These are phyloP conservation scores for Russula virescens DNA, from an alignment of 768 basidiomycete genomes.

Conservation along the genomic window DNA sequence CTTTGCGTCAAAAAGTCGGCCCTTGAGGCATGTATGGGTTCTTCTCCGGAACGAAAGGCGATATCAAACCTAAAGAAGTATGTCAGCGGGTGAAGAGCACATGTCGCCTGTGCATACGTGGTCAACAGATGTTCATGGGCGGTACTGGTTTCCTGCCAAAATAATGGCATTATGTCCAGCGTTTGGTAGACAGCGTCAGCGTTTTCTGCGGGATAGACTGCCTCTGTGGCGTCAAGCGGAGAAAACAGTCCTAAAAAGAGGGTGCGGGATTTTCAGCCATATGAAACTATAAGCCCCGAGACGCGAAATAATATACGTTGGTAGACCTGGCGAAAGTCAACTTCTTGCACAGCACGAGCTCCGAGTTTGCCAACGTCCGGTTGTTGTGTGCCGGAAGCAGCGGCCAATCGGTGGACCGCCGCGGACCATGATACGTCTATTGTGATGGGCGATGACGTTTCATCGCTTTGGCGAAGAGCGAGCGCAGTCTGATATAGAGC, in stretches of 20 bases:
- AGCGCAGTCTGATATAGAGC: constrained; percentile 17
- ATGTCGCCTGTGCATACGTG: constrained; percentile 37
- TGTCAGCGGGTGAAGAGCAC: background rate
- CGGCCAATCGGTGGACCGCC: constrained; percentile 4
- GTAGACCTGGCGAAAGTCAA: constrained; percentile 50
- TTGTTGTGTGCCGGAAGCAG: background rate
- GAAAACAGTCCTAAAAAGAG: constrained; percentile 25
- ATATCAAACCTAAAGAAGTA: constrained; percentile 52
- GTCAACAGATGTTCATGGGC: constrained; percentile 54
- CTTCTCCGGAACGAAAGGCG: constrained; percentile 47
- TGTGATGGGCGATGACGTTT: background rate
- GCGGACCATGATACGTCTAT: constrained; percentile 10
- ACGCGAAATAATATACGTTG: constrained; percentile 39
- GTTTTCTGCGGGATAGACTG: constrained; percentile 28
- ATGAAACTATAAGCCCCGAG: background rate
- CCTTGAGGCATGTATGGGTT: constrained; percentile 38
- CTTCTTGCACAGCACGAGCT: constrained; percentile 38
- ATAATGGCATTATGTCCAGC: constrained; percentile 48
- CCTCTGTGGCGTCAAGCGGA: constrained; percentile 9
- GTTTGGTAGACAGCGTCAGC: constrained; percentile 40
- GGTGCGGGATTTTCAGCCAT: background rate
- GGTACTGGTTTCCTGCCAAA: constrained; percentile 49
- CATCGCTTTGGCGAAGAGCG: background rate
- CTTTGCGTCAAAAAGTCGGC: constrained; percentile 56
- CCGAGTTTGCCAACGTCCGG: constrained; percentile 37